These are phyloP conservation scores for Carex pumila DNA, from an alignment of 176 grass and related monocot species.

Conservation along the genomic window DNA sequence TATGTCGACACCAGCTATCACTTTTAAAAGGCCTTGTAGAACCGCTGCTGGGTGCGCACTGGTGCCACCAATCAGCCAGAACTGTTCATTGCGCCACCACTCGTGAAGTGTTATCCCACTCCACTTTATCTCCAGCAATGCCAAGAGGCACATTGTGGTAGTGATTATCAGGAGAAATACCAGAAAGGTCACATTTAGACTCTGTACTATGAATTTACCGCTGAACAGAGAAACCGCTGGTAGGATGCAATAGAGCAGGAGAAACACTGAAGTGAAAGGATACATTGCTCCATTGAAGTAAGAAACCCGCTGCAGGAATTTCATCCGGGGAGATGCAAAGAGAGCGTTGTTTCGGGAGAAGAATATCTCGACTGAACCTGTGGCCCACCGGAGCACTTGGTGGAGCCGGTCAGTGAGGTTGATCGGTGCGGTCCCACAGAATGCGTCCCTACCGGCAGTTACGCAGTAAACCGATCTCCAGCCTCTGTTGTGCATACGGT, in stretches of 20 bases:
- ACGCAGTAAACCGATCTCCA: conserved; percentile 96
- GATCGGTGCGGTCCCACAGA: conserved; percentile 85
- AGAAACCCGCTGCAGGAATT: conserved; percentile 68
- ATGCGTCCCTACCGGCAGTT: conserved; percentile 57
- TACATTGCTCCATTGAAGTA: conserved; percentile 97
- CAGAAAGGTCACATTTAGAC: conserved; percentile 62
- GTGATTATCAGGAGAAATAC: conserved; percentile 67
- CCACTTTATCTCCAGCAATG: conserved; percentile 92
- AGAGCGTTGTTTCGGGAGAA: conserved; percentile 92
- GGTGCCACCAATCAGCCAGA: conserved; percentile 90
- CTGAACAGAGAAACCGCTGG: conserved; percentile 87
- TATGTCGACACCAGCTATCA: conserved; percentile 83
- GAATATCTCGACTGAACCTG: conserved; percentile 97
- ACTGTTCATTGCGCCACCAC: conserved; percentile 99
- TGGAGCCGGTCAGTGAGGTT: conserved; percentile 84
- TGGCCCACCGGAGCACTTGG: conserved; percentile 95
- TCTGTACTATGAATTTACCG: conserved; percentile 80
- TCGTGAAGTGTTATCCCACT: conserved; percentile 89
- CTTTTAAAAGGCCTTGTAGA: conserved; percentile 86
- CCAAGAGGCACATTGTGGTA: conserved; percentile 66
- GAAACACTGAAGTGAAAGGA: conserved; percentile 87
- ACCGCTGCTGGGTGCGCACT: conserved; percentile 84
- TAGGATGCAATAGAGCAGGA: conserved; percentile 78
- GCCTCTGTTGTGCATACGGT: conserved; percentile 94
- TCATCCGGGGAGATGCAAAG: conserved; percentile 77